Evolutionary conservation across 345 rosid genomes (phyloP).

Genomic region (Draba incana): DNA sequence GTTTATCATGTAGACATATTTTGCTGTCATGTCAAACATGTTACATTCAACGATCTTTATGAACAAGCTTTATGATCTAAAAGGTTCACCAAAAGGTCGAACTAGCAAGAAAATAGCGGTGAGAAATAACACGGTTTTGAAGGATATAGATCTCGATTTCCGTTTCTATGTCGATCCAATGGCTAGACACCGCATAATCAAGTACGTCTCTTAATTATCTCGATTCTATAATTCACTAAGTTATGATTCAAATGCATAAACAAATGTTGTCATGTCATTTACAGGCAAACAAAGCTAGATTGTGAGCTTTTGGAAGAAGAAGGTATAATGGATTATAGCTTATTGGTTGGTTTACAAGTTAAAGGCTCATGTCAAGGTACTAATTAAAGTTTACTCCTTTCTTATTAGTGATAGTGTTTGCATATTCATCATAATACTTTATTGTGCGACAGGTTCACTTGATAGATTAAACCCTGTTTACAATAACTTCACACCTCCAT

Average conservation of each 20-base stretch:
- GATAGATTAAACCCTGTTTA: slow-evolving; percentile 29
- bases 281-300: slow-evolving; percentile 61
- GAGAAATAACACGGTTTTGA: slow-evolving; percentile 45
- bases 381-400: neutral
- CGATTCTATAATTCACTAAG: neutral
- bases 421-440: neutral
- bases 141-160: slow-evolving; percentile 56
- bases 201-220: slow-evolving; percentile 34
- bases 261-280: slow-evolving; percentile 3
- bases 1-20: slow-evolving; percentile 51
- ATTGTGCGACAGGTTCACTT: slow-evolving; percentile 36
- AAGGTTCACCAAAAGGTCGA: slow-evolving; percentile 61
- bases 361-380: slow-evolving; percentile 47
- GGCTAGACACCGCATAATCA: slow-evolving; percentile 45
- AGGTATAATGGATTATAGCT: slow-evolving; percentile 63
- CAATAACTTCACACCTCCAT: slow-evolving; percentile 39
- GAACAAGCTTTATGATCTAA: slow-evolving; percentile 54
- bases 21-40: slow-evolving; percentile 52
- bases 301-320: slow-evolving; percentile 58
- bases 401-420: neutral
- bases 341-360: slow-evolving; percentile 51
- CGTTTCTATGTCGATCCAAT: slow-evolving; percentile 54
- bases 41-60: slow-evolving; percentile 37
- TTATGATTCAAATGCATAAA: neutral
- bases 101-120: slow-evolving; percentile 32